Evolutionary conservation across 495 filamentous ascomycete species (phyloP), one percentile per base, ranked within the genome.

Genomic region (Lasiosphaeriaceae sp.): DNA sequence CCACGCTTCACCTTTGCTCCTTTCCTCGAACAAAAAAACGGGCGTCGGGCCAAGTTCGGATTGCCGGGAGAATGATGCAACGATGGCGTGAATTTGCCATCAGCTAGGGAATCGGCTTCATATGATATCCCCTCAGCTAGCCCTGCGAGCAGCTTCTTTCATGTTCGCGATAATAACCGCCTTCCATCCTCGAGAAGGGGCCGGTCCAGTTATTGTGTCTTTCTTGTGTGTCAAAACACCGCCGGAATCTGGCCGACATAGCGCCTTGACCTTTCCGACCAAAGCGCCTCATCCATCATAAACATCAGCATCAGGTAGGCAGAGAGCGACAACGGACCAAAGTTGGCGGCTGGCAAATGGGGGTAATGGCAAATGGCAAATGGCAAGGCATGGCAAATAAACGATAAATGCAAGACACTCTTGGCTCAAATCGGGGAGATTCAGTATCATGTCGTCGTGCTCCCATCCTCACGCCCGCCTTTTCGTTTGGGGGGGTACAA

Each of bases 221-320:
- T n/a, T n/a, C n/a, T n/a, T n/a, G n/a, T n/a, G n/a, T n/a, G n/a
- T n/a, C n/a, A n/a, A 50, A 37, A 11, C 35, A 20, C 44, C 24
- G n/a, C 12, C 26, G 26, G 43, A 60, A 47, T 62, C 50, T 60
- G 54, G 59, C 65, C 65, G 65, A 64, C 48, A 59, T 57, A 62
- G 44, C 58, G 56, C 61, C 64, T 55, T 64, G 57, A 22, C 47
- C 9, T 31, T 31, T 31, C 47, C n/a, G n/a, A n/a, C n/a, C n/a
- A n/a, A n/a, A n/a, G n/a, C n/a, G n/a, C n/a, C n/a, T n/a, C n/a
- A n/a, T n/a, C n/a, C n/a, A n/a, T n/a, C n/a, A n/a, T n/a, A n/a
- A n/a, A n/a, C n/a, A n/a, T n/a, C n/a, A n/a, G n/a, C n/a, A 48
- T 21, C 17, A 53, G 52, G 37, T 21, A 52, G 3, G n/a, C 54